Base-by-base conservation (phyloP, 2,329 filamentous ascomycete genomes). In the Didymella glomerata region DNA sequence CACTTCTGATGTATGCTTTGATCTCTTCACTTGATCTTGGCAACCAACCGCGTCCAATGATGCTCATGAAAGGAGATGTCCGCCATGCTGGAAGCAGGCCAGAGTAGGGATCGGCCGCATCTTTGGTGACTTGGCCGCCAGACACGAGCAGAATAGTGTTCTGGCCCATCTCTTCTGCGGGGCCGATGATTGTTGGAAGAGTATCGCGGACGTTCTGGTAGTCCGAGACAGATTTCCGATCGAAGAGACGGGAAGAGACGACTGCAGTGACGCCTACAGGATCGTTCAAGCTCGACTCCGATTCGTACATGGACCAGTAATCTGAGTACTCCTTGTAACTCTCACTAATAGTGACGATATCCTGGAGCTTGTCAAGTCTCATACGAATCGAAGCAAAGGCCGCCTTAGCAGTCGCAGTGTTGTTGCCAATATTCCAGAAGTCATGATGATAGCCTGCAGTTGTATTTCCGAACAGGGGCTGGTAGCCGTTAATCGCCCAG, bases 401-500 rank as follows among this genome's bases (percentile, higher is more conserved):
- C 7, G 36, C 25, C 24, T 22, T 41, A 13, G 48, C 18, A 10
- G 48, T 41, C 5, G 48, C 48, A 1, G 48, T 50, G 27, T 42
- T 20, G 27, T 51, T 51, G 2, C 48, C 48, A 18, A 51, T 51
- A 9, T 51, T 51, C 48, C 48, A 51, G 28, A 51, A 44, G 11
- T 41, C 25, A 40, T 51, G 48, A 16, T 51, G 34, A 24, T 51
- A 51, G 18, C 48, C 48, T 9, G 38, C 48, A 32, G 48, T 44
- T 6, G 48, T 51, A 13, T 51, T 44, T 4, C 38, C 25, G 16
- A 51, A 51, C 18, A 51, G 48, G 2, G 38, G 11, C 16, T 42
- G 18, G 20, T 51, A 51, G 38, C 38, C 28, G 11, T 51, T 44
- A 28, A 51, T 51, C 3, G 48, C 48, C 48, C 48, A 51, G 16